These are phyloP conservation scores for Coemansia sp. DNA, from an alignment of 192 early-diverging fungal species.

Conservation along the genomic window DNA sequence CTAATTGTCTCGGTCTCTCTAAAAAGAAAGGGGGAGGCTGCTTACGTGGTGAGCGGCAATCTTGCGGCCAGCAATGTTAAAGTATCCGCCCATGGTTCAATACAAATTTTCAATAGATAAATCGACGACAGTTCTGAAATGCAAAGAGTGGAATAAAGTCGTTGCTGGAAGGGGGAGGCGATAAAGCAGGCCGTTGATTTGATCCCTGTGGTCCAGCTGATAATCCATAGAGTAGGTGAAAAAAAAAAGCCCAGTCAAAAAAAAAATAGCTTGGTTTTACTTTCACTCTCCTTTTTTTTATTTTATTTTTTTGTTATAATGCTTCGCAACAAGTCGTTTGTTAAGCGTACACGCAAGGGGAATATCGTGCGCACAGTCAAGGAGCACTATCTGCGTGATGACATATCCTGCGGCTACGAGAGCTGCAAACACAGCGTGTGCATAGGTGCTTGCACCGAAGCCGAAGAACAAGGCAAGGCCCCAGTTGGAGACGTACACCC, in stretches of 20 bases:
- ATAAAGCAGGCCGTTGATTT: neutral
- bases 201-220: neutral
- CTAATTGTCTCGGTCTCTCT: neutral
- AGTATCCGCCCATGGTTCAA: conserved; percentile 42
- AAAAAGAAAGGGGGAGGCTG: neutral
- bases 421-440: conserved; percentile 37
- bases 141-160: neutral
- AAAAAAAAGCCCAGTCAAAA: neutral
- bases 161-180: no score
- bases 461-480: conserved; percentile 16
- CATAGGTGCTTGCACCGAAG: conserved; percentile 10
- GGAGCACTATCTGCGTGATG: conserved; percentile 96
- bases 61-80: conserved; percentile 54
- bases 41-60: conserved; percentile 53
- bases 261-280: neutral
- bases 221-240: neutral
- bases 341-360: conserved; percentile 88
- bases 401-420: conserved; percentile 73
- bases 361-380: conserved; percentile 91
- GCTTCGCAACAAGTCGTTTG: conserved; percentile 82
- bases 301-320: conserved; percentile 14
- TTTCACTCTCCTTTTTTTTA: neutral
- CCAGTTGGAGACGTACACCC: neutral
- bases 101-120: neutral
- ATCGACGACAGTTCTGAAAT: neutral